A percentile compares a stretch with the other conserved stretches of the same genome.
Conservation (phyloP, 2,329 filamentous ascomycete genomes). For the Xylariaceae sp. region DNA sequence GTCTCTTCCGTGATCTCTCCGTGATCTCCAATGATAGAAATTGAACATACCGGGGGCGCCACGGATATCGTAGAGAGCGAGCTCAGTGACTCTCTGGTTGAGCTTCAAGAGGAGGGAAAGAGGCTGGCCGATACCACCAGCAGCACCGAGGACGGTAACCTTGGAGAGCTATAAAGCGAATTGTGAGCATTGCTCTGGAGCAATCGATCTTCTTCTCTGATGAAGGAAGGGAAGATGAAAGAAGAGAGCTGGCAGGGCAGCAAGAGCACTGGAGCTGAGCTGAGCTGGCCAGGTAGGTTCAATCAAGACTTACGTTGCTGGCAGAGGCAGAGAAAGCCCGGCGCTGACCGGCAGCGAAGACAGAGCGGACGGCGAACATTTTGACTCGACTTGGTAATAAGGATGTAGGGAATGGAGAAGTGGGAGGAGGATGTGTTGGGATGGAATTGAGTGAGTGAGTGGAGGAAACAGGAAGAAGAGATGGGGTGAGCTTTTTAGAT, state of each 20-base stretch:
- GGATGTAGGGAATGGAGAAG: background rate
- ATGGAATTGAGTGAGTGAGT: background rate
- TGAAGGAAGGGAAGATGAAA: background rate
- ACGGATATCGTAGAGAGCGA: conserved; percentile 97
- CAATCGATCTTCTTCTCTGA: too few relatives aligned
- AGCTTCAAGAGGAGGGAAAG: conserved; percentile 97
- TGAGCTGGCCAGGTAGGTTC: background rate
- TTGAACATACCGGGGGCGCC: conserved; percentile 73
- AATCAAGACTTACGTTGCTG: conserved; percentile 56
- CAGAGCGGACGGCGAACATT: conserved; percentile 31
- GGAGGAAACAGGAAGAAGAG: background rate
- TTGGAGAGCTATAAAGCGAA: conserved; percentile 69
- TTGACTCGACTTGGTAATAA: background rate
- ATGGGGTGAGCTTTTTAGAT: background rate
- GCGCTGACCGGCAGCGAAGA: conserved; percentile 53
- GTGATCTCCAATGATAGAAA: too few relatives aligned
- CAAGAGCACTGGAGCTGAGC: background rate
- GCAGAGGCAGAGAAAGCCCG: conserved; percentile 78
- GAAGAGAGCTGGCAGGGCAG: conserved; percentile 7
- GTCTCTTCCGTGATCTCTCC: too few relatives aligned
- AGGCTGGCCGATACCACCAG: conserved; percentile 97
- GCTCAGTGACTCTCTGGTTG: conserved; percentile 88
- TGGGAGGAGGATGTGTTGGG: background rate
- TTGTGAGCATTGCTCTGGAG: too few relatives aligned
- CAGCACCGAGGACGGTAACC: conserved; percentile 94